Conservation (phyloP, 2,329 filamentous ascomycete species). For the Ophiostoma triangulosporum region DNA sequence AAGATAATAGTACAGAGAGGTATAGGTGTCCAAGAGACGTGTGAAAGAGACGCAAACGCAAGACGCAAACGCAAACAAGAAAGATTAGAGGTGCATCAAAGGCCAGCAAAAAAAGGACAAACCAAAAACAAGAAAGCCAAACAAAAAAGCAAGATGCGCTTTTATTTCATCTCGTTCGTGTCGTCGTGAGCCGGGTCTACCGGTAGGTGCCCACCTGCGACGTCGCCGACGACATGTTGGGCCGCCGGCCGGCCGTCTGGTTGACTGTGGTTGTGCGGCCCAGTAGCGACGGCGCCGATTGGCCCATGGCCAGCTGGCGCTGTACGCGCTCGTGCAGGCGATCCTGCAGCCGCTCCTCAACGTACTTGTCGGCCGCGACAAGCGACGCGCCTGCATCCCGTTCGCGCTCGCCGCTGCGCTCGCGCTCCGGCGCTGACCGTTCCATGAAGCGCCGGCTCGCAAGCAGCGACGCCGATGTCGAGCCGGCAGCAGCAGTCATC, state of each 20-base stretch:
- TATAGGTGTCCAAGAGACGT: neutral
- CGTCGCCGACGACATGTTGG: slow-evolving; percentile 25
- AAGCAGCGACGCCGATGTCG: slow-evolving; percentile 6
- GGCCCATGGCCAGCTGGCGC: slow-evolving; percentile 32
- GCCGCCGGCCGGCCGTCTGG: slow-evolving; percentile 31
- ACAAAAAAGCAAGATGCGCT: neutral
- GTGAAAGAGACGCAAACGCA: neutral
- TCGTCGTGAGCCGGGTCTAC: slow-evolving; percentile 19
- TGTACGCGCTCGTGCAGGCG: slow-evolving; percentile 21
- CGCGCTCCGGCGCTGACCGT: slow-evolving; percentile 28
- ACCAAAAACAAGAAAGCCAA: neutral
- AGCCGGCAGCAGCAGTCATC: slow-evolving; percentile 7
- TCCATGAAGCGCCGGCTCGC: slow-evolving; percentile 34
- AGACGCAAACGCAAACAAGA: neutral
- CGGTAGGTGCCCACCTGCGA: slow-evolving; percentile 31
- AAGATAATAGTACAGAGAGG: neutral
- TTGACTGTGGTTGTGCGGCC: slow-evolving; percentile 30
- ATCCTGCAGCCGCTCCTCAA: slow-evolving; percentile 22
- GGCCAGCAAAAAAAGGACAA: neutral
- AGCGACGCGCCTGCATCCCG: slow-evolving; percentile 14
- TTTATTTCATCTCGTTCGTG: neutral
- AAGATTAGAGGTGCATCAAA: neutral
- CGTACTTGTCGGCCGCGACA: slow-evolving; percentile 21
- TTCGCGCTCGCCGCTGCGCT: slow-evolving; percentile 23
- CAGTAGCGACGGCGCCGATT: slow-evolving; percentile 23